These are phyloP conservation scores for Ammopiptanthus mongolicus DNA, from an alignment of 306 rosid species.

Conservation along the genomic window DNA sequence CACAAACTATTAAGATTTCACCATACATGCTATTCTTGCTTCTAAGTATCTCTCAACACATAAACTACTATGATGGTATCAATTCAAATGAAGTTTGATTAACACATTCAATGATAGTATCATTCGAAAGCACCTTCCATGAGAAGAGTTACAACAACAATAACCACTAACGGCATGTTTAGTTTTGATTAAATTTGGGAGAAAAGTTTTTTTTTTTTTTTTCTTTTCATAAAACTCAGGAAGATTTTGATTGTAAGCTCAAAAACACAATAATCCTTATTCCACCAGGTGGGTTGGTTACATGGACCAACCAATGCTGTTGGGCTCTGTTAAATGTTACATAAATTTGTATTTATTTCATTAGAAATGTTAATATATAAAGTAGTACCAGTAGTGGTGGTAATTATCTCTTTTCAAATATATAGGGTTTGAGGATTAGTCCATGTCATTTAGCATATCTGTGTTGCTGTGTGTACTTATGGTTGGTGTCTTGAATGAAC, in stretches of 20 bases:
- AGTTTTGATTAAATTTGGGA: not conserved
- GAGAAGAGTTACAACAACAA: conserved; percentile 6
- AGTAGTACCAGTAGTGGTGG: not conserved
- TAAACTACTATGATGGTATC: not conserved
- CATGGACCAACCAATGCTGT: not conserved
- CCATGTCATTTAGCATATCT: not conserved
- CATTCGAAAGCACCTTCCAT: not conserved
- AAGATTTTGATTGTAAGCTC: not conserved
- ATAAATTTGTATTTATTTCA: not conserved
- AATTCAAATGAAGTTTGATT: conserved; percentile 10
- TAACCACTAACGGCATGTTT: not conserved
- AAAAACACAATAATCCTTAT: not conserved
- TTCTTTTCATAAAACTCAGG: not conserved
- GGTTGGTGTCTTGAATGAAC: conserved; percentile 1
- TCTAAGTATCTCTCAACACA: not conserved
- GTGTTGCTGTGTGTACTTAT: not conserved
- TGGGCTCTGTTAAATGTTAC: not conserved
- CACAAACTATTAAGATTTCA: not conserved
- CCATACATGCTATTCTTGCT: not conserved
- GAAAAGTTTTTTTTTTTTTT: not conserved
- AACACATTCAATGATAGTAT: not conserved
- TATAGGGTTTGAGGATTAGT: not conserved
- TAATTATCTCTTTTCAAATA: not conserved
- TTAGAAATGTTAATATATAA: not conserved
- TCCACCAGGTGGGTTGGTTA: not conserved